Evolutionary conservation across 139 green algal species (phyloP).

Genomic region (Chlamydomonas incerta): DNA sequence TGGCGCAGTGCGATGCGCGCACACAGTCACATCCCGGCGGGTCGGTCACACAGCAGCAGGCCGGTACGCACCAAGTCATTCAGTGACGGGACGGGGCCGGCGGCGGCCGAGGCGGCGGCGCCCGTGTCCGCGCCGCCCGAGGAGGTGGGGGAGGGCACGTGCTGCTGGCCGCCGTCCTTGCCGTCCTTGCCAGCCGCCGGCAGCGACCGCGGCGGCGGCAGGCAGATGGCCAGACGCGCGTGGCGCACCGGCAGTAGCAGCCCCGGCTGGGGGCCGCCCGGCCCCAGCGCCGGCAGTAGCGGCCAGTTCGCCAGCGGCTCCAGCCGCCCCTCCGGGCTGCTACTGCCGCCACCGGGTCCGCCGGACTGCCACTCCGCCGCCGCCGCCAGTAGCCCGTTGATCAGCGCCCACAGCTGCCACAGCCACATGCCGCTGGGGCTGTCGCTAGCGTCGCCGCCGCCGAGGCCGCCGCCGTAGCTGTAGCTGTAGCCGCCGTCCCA

Average conservation of each 20-base stretch:
- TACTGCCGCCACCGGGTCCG: no score
- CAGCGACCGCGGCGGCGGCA: background rate
- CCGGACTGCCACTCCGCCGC: constrained; percentile 39
- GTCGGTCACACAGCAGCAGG: no score
- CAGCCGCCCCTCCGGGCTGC: background rate
- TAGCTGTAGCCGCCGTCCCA: constrained; percentile 44
- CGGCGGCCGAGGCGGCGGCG: background rate
- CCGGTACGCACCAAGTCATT: background rate
- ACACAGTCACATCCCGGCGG: no score
- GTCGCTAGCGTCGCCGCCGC: background rate
- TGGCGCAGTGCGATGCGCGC: no score
- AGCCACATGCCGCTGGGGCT: constrained; percentile 50
- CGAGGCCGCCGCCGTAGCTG: no score
- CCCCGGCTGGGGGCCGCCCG: background rate
- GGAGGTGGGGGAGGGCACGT: no score
- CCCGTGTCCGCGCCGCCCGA: background rate
- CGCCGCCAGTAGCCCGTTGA: constrained; percentile 36
- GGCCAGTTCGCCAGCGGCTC: constrained; percentile 43
- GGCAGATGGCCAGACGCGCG: constrained; percentile 19
- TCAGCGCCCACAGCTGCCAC: constrained; percentile 42
- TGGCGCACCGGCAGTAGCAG: constrained; percentile 46
- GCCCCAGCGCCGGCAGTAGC: constrained; percentile 52
- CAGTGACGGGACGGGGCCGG: background rate
- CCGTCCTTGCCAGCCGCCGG: background rate
- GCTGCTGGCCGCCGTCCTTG: no score